A percentile compares a stretch with the other conserved stretches of the same genome.
phyloP scores from a whole-genome alignment of 495 filamentous ascomycete genomes.

The Xylaria venustula region DNA sequence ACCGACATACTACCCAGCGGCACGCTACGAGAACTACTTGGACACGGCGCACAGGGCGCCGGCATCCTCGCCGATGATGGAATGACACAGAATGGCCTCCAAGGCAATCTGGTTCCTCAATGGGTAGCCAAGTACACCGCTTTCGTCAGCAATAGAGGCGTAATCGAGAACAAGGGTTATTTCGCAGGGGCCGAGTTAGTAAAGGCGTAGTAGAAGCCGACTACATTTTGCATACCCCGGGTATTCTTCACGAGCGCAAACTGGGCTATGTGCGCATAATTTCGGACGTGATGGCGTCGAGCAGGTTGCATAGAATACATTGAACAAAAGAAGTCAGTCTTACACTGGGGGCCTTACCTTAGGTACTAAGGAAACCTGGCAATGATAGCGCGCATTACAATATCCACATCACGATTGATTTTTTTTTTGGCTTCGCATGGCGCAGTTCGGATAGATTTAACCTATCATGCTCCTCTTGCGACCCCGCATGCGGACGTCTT shows the following conservation, averaged over 20 bases:
- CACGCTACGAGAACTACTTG: slow-evolving; percentile 78
- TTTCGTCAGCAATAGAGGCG: slow-evolving; percentile 92
- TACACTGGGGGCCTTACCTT: not conserved
- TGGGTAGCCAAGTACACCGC: slow-evolving; percentile 99
- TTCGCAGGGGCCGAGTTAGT: slow-evolving; percentile 77
- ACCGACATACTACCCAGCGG: slow-evolving; percentile 85
- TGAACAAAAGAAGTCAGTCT: not conserved
- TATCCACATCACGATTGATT: slow-evolving; percentile 7
- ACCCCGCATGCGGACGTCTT: slow-evolving; percentile 94
- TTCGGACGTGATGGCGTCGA: slow-evolving; percentile 1
- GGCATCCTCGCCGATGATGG: slow-evolving; percentile 61
- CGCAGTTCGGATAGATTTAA: slow-evolving; percentile 34
- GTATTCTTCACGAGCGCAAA: not conserved
- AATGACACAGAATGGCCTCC: slow-evolving; percentile 50
- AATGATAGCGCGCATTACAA: slow-evolving; percentile 11
- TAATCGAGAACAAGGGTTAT: slow-evolving; percentile 98
- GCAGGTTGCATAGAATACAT: slow-evolving; percentile 8
- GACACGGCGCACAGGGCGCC: slow-evolving; percentile 61
- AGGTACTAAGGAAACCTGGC: not conserved
- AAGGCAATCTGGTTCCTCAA: slow-evolving; percentile 75
- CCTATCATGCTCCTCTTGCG: slow-evolving; percentile 97
- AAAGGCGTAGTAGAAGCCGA: slow-evolving; percentile 20
- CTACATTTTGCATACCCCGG: too few species aligned
- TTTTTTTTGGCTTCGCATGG: not conserved
- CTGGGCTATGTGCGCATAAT: not conserved